Evolutionary conservation across 257 asterid genomes (phyloP).

Genomic region (Nicotiana paniculata): DNA sequence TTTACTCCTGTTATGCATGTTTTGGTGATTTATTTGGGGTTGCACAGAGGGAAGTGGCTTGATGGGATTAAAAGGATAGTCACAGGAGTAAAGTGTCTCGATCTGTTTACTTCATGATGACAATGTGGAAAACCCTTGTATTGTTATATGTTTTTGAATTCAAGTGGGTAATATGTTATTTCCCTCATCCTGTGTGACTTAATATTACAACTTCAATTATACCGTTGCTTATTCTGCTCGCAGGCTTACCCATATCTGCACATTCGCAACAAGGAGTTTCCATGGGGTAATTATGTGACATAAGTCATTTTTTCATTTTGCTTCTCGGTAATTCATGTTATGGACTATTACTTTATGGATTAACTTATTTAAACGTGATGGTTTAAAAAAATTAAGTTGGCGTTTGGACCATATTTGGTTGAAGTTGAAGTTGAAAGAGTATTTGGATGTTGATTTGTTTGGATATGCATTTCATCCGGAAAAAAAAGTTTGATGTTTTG

Average conservation of each 20-base stretch:
- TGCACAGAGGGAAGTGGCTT: background rate
- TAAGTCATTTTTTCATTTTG: background rate
- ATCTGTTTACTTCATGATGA: background rate
- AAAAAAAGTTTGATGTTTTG: no score
- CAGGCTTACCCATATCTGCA: slow-evolving; percentile 71
- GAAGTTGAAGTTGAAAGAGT: no score
- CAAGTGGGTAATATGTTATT: background rate
- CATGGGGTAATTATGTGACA: slow-evolving; percentile 57
- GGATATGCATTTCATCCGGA: no score
- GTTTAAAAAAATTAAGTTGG: no score
- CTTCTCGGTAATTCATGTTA: background rate
- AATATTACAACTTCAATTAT: background rate
- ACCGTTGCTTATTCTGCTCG: slow-evolving; percentile 6
- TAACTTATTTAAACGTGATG: background rate
- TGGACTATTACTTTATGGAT: background rate
- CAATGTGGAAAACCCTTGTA: background rate
- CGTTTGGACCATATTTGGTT: no score
- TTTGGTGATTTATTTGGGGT: background rate
- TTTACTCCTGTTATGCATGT: background rate
- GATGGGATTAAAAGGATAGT: background rate
- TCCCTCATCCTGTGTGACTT: background rate
- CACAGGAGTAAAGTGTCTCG: background rate
- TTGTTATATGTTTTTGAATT: background rate
- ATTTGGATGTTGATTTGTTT: no score
- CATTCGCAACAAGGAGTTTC: slow-evolving; percentile 83